Conservation (phyloP, 495 filamentous ascomycete species). For the Tuber melanosporum region DNA sequence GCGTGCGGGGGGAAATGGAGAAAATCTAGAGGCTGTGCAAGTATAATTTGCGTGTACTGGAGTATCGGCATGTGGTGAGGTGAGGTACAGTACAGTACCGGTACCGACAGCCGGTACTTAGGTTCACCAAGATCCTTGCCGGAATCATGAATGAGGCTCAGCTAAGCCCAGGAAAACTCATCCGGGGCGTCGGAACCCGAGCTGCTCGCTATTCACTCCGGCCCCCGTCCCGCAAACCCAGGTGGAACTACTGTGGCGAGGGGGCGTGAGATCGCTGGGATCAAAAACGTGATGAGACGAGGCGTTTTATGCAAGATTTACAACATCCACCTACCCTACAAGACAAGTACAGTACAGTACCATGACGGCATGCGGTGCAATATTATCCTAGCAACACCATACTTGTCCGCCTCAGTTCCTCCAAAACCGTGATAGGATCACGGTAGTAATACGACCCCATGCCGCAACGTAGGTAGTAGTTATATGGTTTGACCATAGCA, state of each 20-base stretch:
- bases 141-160: neutral
- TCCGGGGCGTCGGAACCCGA: neutral
- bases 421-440: too few relatives aligned
- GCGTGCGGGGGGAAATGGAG: neutral
- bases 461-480: too few relatives aligned
- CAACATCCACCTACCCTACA: neutral
- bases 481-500: too few relatives aligned
- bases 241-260: too few relatives aligned
- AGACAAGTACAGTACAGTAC: neutral
- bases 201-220: neutral
- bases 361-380: neutral
- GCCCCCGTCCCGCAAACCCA: neutral
- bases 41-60: neutral
- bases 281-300: neutral
- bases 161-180: neutral
- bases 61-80: neutral
- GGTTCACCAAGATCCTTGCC: neutral
- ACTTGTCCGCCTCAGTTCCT: neutral
- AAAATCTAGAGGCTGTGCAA: neutral
- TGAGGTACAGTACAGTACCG: too few relatives aligned
- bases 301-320: too few relatives aligned
- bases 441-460: too few relatives aligned
- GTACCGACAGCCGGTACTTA: too few relatives aligned
- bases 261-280: too few relatives aligned
- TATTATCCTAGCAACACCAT: too few relatives aligned